A percentile compares a stretch with the other conserved stretches of the same genome.
phyloP scores from a whole-genome alignment of 805 yeast species.

The Brettanomyces anomalus region DNA sequence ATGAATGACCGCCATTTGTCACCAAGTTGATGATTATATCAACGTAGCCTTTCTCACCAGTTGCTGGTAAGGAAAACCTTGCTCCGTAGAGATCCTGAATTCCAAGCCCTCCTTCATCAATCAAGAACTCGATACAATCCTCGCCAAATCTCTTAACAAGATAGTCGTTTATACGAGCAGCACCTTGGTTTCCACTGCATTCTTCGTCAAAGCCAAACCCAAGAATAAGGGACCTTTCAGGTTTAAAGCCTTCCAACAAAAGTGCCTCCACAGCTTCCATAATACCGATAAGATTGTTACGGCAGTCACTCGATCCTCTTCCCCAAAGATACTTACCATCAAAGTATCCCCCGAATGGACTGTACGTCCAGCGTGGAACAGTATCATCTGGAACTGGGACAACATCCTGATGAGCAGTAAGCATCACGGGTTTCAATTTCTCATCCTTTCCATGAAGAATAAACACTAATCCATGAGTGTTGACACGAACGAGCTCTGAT shows the following conservation, averaged over 20 bases:
- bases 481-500: conserved; percentile 29
- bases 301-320: conserved; percentile 32
- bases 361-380: conserved; percentile 28
- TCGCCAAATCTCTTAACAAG: conserved; percentile 30
- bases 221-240: conserved; percentile 52
- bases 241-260: conserved; percentile 40
- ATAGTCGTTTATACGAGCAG: conserved; percentile 30
- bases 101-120: conserved; percentile 34
- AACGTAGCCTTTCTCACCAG: conserved; percentile 39
- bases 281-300: conserved; percentile 36
- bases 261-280: conserved; percentile 55
- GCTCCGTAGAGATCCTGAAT: conserved; percentile 30
- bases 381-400: conserved; percentile 38
- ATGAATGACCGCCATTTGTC: conserved; percentile 42
- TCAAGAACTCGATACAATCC: conserved; percentile 31
- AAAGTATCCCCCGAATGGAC: conserved; percentile 28
- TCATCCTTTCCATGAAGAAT: conserved; percentile 34
- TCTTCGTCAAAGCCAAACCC: conserved; percentile 79
- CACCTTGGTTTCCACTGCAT: conserved; percentile 54
- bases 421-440: conserved; percentile 33
- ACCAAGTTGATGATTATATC: conserved; percentile 30
- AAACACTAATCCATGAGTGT: conserved; percentile 33
- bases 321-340: conserved; percentile 30
- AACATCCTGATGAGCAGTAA: conserved; percentile 41
- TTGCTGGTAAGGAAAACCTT: conserved; percentile 32